A percentile compares a stretch with the other conserved stretches of the same genome.
These are phyloP conservation scores for Talaromyces liani DNA, from an alignment of 495 filamentous ascomycete genomes.

Conservation along the genomic window DNA sequence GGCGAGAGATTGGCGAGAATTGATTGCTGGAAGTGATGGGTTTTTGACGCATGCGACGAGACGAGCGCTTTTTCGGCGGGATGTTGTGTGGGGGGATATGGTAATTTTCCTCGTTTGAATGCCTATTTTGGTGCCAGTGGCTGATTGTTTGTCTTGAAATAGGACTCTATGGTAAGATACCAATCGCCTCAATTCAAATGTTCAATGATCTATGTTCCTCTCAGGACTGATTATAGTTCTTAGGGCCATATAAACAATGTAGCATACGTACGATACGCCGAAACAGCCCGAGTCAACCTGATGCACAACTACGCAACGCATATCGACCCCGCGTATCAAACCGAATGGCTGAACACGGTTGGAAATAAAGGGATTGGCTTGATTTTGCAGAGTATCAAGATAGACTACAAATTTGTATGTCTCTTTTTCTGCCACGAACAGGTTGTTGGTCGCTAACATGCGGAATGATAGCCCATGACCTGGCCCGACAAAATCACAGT, in stretches of 20 bases:
- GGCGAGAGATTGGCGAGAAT: conserved; percentile 66
- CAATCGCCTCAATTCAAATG: background rate
- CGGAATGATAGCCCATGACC: conserved; percentile 65
- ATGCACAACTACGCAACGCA: conserved; percentile 64
- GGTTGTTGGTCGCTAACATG: background rate
- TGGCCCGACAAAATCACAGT: conserved; percentile 83
- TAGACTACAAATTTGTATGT: conserved; percentile 88
- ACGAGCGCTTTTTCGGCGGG: conserved; percentile 60
- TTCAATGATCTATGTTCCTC: background rate
- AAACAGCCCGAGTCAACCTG: conserved; percentile 80
- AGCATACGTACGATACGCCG: conserved; percentile 75
- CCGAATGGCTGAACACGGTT: conserved; percentile 65
- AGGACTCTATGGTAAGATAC: conserved; percentile 52
- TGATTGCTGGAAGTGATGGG: conserved; percentile 73
- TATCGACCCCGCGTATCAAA: conserved; percentile 56
- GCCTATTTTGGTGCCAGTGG: conserved; percentile 4
- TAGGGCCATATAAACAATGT: conserved; percentile 85
- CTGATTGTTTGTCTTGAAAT: conserved; percentile 10
- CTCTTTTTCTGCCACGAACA: background rate
- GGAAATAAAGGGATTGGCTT: conserved; percentile 60
- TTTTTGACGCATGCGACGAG: conserved; percentile 62
- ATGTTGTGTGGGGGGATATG: conserved; percentile 89
- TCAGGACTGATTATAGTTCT: background rate
- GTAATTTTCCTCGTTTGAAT: conserved; percentile 31
- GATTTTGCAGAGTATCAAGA: conserved; percentile 73